Conservation (phyloP, 306 rosid species). For the Cucurbita argyrosperma region DNA sequence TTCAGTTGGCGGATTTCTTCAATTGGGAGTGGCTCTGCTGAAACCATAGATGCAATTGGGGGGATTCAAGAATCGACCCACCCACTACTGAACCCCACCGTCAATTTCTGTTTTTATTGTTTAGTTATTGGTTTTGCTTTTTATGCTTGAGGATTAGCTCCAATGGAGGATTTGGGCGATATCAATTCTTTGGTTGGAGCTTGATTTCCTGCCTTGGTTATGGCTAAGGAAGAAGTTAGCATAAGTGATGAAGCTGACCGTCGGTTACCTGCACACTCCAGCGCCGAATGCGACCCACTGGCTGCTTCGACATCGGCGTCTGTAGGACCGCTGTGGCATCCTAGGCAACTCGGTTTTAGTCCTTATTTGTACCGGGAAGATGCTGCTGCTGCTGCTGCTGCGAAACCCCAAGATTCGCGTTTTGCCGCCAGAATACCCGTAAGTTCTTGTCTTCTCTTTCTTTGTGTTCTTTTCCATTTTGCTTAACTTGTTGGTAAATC, state of each 20-base stretch:
- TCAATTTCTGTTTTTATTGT: background rate
- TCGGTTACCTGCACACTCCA: slow-evolving; percentile 19
- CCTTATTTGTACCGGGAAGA: slow-evolving; percentile 26
- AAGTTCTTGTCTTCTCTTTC: slow-evolving; percentile 13
- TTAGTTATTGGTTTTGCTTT: slow-evolving; percentile 1
- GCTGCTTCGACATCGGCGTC: slow-evolving; percentile 18
- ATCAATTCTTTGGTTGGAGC: slow-evolving; percentile 27
- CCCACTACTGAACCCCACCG: background rate
- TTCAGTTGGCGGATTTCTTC: slow-evolving; percentile 47
- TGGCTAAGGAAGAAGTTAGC: slow-evolving; percentile 68
- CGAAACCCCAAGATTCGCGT: slow-evolving; percentile 31
- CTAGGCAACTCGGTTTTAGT: slow-evolving; percentile 41
- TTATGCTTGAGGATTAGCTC: slow-evolving; percentile 11
- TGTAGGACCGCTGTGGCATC: slow-evolving; percentile 31
- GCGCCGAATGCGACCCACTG: slow-evolving; percentile 1
- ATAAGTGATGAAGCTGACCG: slow-evolving; percentile 31
- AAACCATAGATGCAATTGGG: background rate
- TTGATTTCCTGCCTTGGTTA: slow-evolving; percentile 28
- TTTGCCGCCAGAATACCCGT: slow-evolving; percentile 56
- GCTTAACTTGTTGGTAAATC: background rate
- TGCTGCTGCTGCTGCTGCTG: slow-evolving; percentile 6
- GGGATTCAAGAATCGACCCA: background rate
- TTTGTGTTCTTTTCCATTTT: background rate
- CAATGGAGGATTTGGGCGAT: slow-evolving; percentile 30
- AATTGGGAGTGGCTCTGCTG: background rate